A percentile compares a stretch with the other conserved stretches of the same genome.
These are phyloP conservation scores for Metarhizium rileyi DNA, from an alignment of 2,329 filamentous ascomycete genomes.

Conservation along the genomic window DNA sequence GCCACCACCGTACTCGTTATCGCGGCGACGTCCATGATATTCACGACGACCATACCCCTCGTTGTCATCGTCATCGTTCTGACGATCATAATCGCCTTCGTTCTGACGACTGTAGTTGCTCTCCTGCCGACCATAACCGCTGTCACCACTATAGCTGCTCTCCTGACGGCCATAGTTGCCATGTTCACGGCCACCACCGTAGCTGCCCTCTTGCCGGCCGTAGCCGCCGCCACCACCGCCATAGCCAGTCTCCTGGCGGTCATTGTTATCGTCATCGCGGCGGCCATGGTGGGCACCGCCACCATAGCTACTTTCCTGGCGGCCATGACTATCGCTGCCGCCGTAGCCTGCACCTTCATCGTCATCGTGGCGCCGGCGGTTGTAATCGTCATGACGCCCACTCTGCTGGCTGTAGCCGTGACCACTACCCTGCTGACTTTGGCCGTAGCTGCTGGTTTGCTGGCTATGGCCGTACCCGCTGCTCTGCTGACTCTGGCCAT, in stretches of 20 bases:
- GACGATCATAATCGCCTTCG: slow-evolving; percentile 9
- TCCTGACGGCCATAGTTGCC: slow-evolving; percentile 15
- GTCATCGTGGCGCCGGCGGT: slow-evolving; percentile 16
- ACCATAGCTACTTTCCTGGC: slow-evolving; percentile 2
- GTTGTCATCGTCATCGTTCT: slow-evolving; percentile 13
- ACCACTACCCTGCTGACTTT: slow-evolving; percentile 39
- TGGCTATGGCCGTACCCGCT: slow-evolving; percentile 34
- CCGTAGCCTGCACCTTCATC: slow-evolving; percentile 10
- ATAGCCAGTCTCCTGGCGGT: slow-evolving; percentile 13
- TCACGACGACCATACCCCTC: slow-evolving; percentile 9
- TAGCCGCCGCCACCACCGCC: too few relatives aligned
- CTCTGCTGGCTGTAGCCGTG: slow-evolving; percentile 24
- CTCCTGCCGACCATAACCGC: slow-evolving; percentile 18
- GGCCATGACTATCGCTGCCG: too few relatives aligned
- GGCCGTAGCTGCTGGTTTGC: slow-evolving; percentile 40
- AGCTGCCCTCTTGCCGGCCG: too few relatives aligned
- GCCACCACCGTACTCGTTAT: slow-evolving; percentile 5
- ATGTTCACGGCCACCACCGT: slow-evolving; percentile 14
- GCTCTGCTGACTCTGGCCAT: slow-evolving; percentile 50
- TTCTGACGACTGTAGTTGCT: slow-evolving; percentile 10
- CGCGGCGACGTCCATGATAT: slow-evolving; percentile 9
- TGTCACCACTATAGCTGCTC: slow-evolving; percentile 10
- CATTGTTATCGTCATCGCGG: too few relatives aligned
- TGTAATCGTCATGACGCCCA: slow-evolving; percentile 9
- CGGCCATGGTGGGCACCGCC: slow-evolving; percentile 9